Conservation (phyloP, 2,329 filamentous ascomycete species). For the Fusarium coicis region DNA sequence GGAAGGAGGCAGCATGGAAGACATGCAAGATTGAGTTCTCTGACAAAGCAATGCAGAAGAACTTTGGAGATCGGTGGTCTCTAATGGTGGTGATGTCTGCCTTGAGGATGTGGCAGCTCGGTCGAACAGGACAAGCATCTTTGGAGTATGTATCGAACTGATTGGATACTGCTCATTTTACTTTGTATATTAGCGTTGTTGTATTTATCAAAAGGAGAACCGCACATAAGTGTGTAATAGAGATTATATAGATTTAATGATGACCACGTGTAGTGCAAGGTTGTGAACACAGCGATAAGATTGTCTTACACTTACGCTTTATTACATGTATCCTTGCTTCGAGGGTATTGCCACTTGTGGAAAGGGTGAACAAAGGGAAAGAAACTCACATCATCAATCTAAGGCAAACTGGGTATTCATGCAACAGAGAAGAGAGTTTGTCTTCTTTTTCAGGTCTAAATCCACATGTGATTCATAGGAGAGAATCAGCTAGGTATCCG, state of each 20-base stretch:
- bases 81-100: slow-evolving; percentile 35
- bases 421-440: background rate
- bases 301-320: background rate
- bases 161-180: slow-evolving; percentile 1
- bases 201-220: background rate
- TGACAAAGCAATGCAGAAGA: slow-evolving; percentile 16
- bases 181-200: slow-evolving; percentile 3
- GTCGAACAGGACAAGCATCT: slow-evolving; percentile 32
- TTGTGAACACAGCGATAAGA: background rate
- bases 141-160: slow-evolving; percentile 30
- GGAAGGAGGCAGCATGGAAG: slow-evolving; percentile 36
- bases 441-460: too few relatives aligned
- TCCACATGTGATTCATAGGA: background rate
- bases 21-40: slow-evolving; percentile 35
- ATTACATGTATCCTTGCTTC: background rate
- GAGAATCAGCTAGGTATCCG: too few relatives aligned
- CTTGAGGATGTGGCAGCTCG: slow-evolving; percentile 36
- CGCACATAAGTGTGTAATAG: background rate
- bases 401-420: background rate
- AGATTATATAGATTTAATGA: slow-evolving; percentile 8
- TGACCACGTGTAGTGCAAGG: background rate
- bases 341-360: background rate
- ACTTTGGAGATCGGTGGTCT: slow-evolving; percentile 27
- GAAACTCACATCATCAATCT: background rate
- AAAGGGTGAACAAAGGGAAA: background rate